Evolutionary conservation across 768 basidiomycete genomes (phyloP).

Genomic region (Podaxis pistillaris): DNA sequence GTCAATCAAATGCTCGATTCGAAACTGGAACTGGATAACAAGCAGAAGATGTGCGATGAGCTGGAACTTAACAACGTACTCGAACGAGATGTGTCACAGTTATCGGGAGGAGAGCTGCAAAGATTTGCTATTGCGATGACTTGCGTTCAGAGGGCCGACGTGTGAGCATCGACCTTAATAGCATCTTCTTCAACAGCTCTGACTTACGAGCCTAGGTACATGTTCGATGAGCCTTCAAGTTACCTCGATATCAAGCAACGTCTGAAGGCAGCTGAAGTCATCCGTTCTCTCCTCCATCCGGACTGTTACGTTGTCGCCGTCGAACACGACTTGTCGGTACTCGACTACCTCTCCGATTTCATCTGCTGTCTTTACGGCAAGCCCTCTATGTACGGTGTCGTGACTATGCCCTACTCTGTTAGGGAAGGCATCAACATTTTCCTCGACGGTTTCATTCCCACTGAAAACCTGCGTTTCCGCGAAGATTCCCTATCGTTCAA

Average conservation of each 20-base stretch:
- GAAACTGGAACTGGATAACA: conserved; percentile 88
- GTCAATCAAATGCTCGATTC: conserved; percentile 91
- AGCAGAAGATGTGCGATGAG: conserved; percentile 79
- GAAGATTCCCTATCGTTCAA: conserved; percentile 96
- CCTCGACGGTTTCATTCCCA: conserved; percentile 97
- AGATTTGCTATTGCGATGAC: conserved; percentile 98
- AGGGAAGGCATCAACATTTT: conserved; percentile 99
- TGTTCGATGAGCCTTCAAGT: conserved; percentile 99
- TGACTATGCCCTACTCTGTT: conserved; percentile 98
- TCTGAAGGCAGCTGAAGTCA: conserved; percentile 91
- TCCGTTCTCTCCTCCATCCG: conserved; percentile 79
- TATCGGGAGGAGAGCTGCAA: conserved; percentile 97
- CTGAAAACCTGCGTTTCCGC: conserved; percentile 97
- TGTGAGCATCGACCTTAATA: conserved; percentile 51
- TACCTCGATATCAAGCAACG: conserved; percentile 98
- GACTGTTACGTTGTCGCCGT: conserved; percentile 95
- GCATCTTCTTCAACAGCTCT: background rate
- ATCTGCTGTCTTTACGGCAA: conserved; percentile 98
- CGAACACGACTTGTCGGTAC: conserved; percentile 97
- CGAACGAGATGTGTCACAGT: conserved; percentile 77
- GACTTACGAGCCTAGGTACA: conserved; percentile 57
- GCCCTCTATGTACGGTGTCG: conserved; percentile 96
- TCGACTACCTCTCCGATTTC: conserved; percentile 98
- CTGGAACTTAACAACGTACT: conserved; percentile 87
- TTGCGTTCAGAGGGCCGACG: conserved; percentile 92